Evolutionary conservation across 1,284 basidiomycete genomes (phyloP), one percentile per base, ranked within the genome.

Genomic region (Ustilago nuda): DNA sequence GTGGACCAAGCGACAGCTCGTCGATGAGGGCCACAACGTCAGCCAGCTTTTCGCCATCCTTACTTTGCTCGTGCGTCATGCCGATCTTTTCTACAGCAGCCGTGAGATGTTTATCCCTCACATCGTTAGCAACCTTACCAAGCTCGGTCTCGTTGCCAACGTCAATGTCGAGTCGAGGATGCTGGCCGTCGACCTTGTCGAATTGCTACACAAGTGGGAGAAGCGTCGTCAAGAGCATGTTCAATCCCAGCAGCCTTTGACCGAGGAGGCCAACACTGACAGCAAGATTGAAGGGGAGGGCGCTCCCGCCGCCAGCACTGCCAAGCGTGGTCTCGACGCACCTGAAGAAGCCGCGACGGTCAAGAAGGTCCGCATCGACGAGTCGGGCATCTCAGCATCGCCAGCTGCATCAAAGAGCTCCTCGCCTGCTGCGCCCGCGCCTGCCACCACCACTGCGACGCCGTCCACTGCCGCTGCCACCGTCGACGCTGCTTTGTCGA

Each of bases 41-140:
- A 90, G 92, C 36, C 94, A 96, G 81, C 91, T 95, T 56, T 90
- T 93, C 73, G 92, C 92, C 68, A 93, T 98, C 58, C 96, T 98
- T 85, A 92, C 95, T 76, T 90, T 99, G 64, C 92, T 99, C 62
- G 92, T 95, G 68, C 93, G 94, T 69, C 94, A 99, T 78, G 91
- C 93, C 1, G 90, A 94, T 64, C 89, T 98, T 6, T 99, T 99
- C 88, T 99, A 93, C 88, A 91, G 93, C 56, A 93, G 94, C 70
- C 92, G 97, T 51, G 93, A 94, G 15, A 88, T 98, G 37, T 99
- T 99, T 86, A 91, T 99, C n/a, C 93, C 95, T 0, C 93, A 97
- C 84, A 95, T 99, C 87, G 93, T 95, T 69, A 93, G 93, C 83
- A 93, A 93, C 39, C 88, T 99, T 66, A 90, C 90, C 61, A 96